Conservation (phyloP, 306 rosid species). For the Canavalia ensiformis region DNA sequence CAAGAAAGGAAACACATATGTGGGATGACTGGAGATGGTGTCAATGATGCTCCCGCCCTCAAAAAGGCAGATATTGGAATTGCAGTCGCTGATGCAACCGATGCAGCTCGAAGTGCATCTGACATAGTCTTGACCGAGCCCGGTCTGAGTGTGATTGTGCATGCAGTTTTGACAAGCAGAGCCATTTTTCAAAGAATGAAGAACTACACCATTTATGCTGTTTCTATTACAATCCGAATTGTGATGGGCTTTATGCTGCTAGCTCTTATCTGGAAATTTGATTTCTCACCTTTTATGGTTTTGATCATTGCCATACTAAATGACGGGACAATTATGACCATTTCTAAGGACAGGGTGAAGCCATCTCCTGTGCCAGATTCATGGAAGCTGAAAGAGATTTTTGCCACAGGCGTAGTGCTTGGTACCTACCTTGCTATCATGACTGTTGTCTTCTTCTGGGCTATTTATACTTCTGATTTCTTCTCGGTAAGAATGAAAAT, state of each 20-base stretch:
- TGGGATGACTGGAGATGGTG: slow-evolving; percentile 92
- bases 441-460: slow-evolving; percentile 85
- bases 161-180: slow-evolving; percentile 84
- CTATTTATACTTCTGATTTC: slow-evolving; percentile 59
- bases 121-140: slow-evolving; percentile 87
- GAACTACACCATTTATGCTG: slow-evolving; percentile 86
- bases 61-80: slow-evolving; percentile 83
- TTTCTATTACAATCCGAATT: slow-evolving; percentile 79
- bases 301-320: slow-evolving; percentile 79
- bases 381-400: slow-evolving; percentile 88
- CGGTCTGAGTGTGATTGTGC: slow-evolving; percentile 76
- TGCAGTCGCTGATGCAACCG: slow-evolving; percentile 90
- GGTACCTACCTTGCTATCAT: slow-evolving; percentile 78
- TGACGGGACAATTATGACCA: slow-evolving; percentile 94
- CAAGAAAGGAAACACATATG: slow-evolving; percentile 77
- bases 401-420: slow-evolving; percentile 73
- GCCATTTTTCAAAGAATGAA: slow-evolving; percentile 90
- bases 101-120: slow-evolving; percentile 81
- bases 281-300: slow-evolving; percentile 90
- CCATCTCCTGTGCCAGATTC: slow-evolving; percentile 86
- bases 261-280: slow-evolving; percentile 83
- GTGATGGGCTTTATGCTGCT: slow-evolving; percentile 77
- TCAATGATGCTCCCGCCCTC: slow-evolving; percentile 84
- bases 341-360: slow-evolving; percentile 82
- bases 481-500: slow-evolving; percentile 57